Conservation (phyloP, 176 grass and related monocot species). For the Luzula sylvatica region DNA sequence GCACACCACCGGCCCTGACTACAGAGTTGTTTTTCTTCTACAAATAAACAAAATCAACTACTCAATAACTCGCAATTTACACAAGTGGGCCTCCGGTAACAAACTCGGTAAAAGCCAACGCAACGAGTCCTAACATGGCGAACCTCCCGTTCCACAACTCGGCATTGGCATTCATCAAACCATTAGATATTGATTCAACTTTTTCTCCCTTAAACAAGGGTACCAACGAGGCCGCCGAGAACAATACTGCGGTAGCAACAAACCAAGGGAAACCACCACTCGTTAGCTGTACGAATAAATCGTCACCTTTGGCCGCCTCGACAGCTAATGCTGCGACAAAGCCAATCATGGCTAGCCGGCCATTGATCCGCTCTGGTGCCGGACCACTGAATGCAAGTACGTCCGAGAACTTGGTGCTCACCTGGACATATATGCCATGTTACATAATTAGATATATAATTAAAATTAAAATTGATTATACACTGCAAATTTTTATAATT, state of each 20-base stretch:
- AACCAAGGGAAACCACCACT: slow-evolving; percentile 39
- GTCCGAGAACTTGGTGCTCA: slow-evolving; percentile 29
- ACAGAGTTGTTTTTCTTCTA: too few species aligned
- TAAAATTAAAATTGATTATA: not conserved
- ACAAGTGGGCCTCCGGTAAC: slow-evolving; percentile 46
- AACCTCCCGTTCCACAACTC: slow-evolving; percentile 71
- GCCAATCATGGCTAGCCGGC: slow-evolving; percentile 54
- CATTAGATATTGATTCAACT: slow-evolving; percentile 15
- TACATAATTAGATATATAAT: not conserved
- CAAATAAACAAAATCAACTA: too few species aligned
- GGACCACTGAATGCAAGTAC: slow-evolving; percentile 58
- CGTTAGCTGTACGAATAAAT: slow-evolving; percentile 26
- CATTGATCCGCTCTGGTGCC: slow-evolving; percentile 63
- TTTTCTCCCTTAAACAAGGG: slow-evolving; percentile 44
- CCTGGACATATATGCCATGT: not conserved
- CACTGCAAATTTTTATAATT: not conserved
- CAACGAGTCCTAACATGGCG: slow-evolving; percentile 69
- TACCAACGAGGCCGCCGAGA: slow-evolving; percentile 40
- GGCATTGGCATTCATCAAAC: slow-evolving; percentile 34
- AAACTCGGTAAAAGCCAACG: slow-evolving; percentile 57
- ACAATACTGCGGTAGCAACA: slow-evolving; percentile 11
- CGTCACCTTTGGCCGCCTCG: slow-evolving; percentile 33
- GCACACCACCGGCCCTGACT: too few species aligned
- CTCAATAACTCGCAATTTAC: too few species aligned
- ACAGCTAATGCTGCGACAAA: slow-evolving; percentile 56